Percentiles rank a stretch among this genome's conserved stretches.
These are phyloP conservation scores for Phytophthora sp. DNA, from an alignment of 352 stramenopile genomes.

Conservation along the genomic window DNA sequence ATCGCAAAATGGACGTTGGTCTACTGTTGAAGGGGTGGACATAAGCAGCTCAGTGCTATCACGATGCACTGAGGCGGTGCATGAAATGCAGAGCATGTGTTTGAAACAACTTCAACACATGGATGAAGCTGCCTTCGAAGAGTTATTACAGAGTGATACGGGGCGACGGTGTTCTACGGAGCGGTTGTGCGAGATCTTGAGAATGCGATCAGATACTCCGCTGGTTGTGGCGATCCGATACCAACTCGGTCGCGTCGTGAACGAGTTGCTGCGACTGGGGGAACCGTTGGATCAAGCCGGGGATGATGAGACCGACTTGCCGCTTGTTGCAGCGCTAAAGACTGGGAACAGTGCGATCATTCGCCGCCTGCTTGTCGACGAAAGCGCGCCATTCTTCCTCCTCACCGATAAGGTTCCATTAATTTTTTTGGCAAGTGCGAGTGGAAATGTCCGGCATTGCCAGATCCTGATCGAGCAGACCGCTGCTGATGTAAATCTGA, in stretches of 20 bases:
- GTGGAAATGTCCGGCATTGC: conserved; percentile 73
- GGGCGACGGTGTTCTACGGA: conserved; percentile 72
- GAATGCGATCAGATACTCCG: conserved; percentile 61
- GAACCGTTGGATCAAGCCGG: conserved; percentile 58
- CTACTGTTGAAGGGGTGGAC: conserved; percentile 8
- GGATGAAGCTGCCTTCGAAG: conserved; percentile 56
- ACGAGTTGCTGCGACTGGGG: conserved; percentile 66
- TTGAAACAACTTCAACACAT: conserved; percentile 60
- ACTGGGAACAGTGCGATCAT: conserved; percentile 80
- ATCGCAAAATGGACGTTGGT: conserved; percentile 28
- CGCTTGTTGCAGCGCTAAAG: conserved; percentile 73
- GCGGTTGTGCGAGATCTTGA: conserved; percentile 67
- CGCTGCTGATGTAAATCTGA: conserved; percentile 73
- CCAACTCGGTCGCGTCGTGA: conserved; percentile 78
- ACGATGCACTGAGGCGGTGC: conserved; percentile 35
- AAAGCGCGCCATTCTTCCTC: conserved; percentile 71
- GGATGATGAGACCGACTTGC: conserved; percentile 60
- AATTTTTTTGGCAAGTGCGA: conserved; percentile 77
- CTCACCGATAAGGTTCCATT: conserved; percentile 81
- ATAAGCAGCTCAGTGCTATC: conserved; percentile 11
- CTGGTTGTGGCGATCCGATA: conserved; percentile 83
- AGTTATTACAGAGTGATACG: conserved; percentile 65
- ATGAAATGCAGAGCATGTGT: conserved; percentile 58
- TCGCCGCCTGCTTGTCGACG: conserved; percentile 72
- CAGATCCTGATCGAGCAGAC: conserved; percentile 72